A percentile compares a stretch with the other conserved stretches of the same genome.
Evolutionary conservation across 2,329 filamentous ascomycete genomes (phyloP).

Genomic region (Fusarium equiseti): DNA sequence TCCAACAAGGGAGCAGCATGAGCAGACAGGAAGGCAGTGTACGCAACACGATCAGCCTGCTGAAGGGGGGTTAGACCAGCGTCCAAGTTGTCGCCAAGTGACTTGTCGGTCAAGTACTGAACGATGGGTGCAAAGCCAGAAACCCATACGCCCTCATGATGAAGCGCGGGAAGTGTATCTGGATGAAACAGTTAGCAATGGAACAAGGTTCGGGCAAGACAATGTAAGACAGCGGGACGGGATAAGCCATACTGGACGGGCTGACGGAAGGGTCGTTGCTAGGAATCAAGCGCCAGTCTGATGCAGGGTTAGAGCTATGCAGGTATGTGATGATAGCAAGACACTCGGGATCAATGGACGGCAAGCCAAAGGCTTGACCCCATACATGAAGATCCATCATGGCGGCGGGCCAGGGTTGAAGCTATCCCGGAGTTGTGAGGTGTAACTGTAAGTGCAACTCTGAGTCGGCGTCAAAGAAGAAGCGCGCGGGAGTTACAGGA

Average conservation of each 20-base stretch:
- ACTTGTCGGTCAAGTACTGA: conserved; percentile 62
- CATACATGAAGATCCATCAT: conserved; percentile 83
- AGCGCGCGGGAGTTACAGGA: conserved; percentile 20
- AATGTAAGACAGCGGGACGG: conserved; percentile 14
- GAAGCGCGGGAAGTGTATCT: conserved; percentile 69
- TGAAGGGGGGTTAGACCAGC: conserved; percentile 54
- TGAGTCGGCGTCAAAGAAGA: conserved; percentile 12
- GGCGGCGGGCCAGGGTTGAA: conserved; percentile 13
- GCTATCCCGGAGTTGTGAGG: conserved; percentile 31
- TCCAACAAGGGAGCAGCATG: conserved; percentile 84
- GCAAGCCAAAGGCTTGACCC: conserved; percentile 88
- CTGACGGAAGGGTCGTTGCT: conserved; percentile 79
- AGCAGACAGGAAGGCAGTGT: conserved; percentile 77
- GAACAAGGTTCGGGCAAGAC: conserved; percentile 27
- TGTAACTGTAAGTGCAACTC: background rate
- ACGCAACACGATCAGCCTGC: conserved; percentile 63
- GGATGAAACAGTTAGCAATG: conserved; percentile 39
- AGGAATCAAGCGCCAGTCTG: conserved; percentile 76
- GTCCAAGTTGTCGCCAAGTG: conserved; percentile 55
- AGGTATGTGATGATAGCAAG: conserved; percentile 85
- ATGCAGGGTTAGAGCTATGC: conserved; percentile 68
- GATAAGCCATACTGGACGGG: conserved; percentile 71
- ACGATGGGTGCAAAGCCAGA: conserved; percentile 73
- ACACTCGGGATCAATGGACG: conserved; percentile 93
- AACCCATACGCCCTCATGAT: conserved; percentile 64